Conservation (phyloP, 371 early-diverging fungal species). For the Sporodiniella umbellata region DNA sequence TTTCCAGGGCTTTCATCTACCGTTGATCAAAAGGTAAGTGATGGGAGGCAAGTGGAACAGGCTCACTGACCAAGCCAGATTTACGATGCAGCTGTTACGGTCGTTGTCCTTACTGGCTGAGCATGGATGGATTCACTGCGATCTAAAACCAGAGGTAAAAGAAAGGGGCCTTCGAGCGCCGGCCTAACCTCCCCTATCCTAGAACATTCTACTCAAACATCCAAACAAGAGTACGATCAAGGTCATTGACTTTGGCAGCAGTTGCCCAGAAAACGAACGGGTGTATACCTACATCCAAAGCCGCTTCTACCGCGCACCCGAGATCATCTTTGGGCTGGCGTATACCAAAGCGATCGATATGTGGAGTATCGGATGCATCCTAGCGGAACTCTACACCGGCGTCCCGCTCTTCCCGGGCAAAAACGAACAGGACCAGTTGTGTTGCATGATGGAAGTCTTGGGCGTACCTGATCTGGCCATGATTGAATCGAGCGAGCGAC, state of each 20-base stretch:
- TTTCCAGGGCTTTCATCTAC: slow-evolving; percentile 88
- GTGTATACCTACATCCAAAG: slow-evolving; percentile 97
- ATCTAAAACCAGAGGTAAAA: slow-evolving; percentile 91
- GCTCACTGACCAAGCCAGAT: slow-evolving; percentile 28
- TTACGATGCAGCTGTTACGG: slow-evolving; percentile 85
- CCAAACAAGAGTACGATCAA: slow-evolving; percentile 84
- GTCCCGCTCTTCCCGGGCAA: slow-evolving; percentile 96
- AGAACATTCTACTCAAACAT: slow-evolving; percentile 75
- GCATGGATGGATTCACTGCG: slow-evolving; percentile 94
- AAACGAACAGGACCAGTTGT: slow-evolving; percentile 92
- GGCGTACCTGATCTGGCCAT: slow-evolving; percentile 79
- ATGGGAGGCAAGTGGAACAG: too few species aligned
- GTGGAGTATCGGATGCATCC: slow-evolving; percentile 99
- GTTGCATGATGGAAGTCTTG: slow-evolving; percentile 91
- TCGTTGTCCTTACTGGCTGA: slow-evolving; percentile 73
- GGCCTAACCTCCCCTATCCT: background rate
- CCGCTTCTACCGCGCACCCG: slow-evolving; percentile 97
- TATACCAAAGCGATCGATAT: slow-evolving; percentile 97
- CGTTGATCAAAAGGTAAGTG: slow-evolving; percentile 67
- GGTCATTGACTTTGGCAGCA: slow-evolving; percentile 98
- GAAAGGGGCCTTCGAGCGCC: background rate
- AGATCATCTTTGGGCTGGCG: slow-evolving; percentile 67
- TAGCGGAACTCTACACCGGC: slow-evolving; percentile 92
- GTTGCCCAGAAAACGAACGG: slow-evolving; percentile 82
- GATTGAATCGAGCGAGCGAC: slow-evolving; percentile 73